phyloP scores from a whole-genome alignment of 2,329 filamentous ascomycete species.

The Xylaria sp. region DNA sequence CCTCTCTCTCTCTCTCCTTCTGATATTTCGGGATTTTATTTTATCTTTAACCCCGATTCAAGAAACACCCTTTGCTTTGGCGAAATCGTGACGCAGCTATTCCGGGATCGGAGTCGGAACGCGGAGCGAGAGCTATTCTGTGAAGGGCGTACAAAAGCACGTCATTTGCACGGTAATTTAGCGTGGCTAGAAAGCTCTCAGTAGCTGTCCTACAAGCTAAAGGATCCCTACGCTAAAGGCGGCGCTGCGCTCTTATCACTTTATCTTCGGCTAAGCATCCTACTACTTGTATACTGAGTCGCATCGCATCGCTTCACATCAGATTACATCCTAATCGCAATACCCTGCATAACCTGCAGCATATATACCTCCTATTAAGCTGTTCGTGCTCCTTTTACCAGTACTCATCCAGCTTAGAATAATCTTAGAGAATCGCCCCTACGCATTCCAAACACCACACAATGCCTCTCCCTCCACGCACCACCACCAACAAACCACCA shows the following conservation, averaged over 20 bases:
- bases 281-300: neutral
- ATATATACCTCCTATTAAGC: neutral
- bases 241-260: slow-evolving; percentile 3
- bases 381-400: neutral
- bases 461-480: slow-evolving; percentile 25
- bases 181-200: neutral
- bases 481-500: slow-evolving; percentile 18
- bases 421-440: neutral
- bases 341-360: neutral
- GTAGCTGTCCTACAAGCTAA: neutral
- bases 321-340: neutral
- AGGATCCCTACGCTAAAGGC: neutral
- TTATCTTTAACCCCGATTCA: neutral
- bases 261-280: neutral
- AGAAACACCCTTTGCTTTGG: neutral
- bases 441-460: slow-evolving; percentile 10
- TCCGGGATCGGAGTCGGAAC: slow-evolving; percentile 34
- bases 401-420: neutral
- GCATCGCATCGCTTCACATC: neutral
- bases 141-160: slow-evolving; percentile 14
- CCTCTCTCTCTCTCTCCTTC: neutral
- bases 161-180: slow-evolving; percentile 24
- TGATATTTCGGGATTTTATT: neutral
- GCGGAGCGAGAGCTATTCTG: neutral
- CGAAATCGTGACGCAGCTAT: slow-evolving; percentile 14